Evolutionary conservation across 768 basidiomycete species (phyloP).

Genomic region (Leccinum subgranulosum): DNA sequence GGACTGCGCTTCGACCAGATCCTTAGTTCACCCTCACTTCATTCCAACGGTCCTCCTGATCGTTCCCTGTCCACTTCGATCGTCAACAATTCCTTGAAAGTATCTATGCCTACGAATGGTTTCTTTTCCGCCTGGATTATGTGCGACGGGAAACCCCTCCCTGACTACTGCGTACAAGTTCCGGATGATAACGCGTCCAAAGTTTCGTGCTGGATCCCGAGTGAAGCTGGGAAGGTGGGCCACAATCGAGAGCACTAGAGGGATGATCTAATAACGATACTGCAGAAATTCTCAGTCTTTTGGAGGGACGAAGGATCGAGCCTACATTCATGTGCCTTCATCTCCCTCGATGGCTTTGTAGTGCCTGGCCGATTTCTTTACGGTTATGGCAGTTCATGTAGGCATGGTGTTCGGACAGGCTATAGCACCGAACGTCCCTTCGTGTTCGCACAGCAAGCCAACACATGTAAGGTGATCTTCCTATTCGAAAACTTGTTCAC

Average conservation of each 20-base stretch:
- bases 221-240: slow-evolving; percentile 53
- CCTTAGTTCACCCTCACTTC: background rate
- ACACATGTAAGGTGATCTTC: slow-evolving; percentile 34
- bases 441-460: slow-evolving; percentile 44
- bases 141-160: slow-evolving; percentile 45
- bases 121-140: slow-evolving; percentile 72
- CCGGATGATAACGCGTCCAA: slow-evolving; percentile 38
- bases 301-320: slow-evolving; percentile 61
- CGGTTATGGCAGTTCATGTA: slow-evolving; percentile 51
- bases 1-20: background rate
- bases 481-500: background rate
- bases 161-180: slow-evolving; percentile 53
- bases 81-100: background rate
- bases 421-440: slow-evolving; percentile 55
- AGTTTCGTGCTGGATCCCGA: slow-evolving; percentile 68
- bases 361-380: slow-evolving; percentile 62
- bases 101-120: slow-evolving; percentile 49
- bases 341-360: slow-evolving; percentile 60
- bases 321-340: slow-evolving; percentile 55
- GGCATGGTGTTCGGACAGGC: slow-evolving; percentile 52
- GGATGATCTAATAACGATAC: slow-evolving; percentile 4
- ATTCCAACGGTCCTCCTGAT: background rate
- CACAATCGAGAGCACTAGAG: background rate
- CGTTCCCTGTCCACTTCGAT: background rate
- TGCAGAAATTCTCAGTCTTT: slow-evolving; percentile 55